phyloP scores from a whole-genome alignment of 2,329 filamentous ascomycete genomes.

The Penicillium sp. region DNA sequence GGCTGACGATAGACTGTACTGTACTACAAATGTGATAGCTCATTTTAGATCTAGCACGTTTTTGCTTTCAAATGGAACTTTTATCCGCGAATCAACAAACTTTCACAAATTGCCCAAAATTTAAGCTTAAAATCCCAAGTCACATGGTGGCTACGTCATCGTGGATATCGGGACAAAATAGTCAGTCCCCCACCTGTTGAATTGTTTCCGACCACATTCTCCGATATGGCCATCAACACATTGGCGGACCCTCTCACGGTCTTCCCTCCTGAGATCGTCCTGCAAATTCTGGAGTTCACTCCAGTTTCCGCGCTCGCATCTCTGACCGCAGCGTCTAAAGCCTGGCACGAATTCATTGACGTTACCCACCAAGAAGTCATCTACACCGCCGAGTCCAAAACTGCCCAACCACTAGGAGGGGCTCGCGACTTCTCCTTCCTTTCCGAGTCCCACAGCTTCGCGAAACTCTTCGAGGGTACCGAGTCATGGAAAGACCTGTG shows the following conservation, averaged over 20 bases:
- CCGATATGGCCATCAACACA: constrained; percentile 20
- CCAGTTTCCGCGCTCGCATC: constrained; percentile 37
- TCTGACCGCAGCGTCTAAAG: constrained; percentile 36
- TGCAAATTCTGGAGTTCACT: constrained; percentile 44
- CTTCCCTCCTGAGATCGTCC: constrained; percentile 44
- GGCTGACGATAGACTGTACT: too few relatives aligned
- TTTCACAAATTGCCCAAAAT: background rate
- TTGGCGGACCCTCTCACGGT: constrained; percentile 30
- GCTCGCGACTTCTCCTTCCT: constrained; percentile 36
- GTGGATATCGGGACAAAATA: constrained; percentile 12
- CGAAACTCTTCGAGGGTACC: constrained; percentile 36
- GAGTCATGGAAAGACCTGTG: constrained; percentile 50
- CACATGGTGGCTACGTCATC: background rate
- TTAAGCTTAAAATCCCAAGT: background rate
- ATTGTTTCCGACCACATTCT: constrained; percentile 4
- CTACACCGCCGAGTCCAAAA: constrained; percentile 40
- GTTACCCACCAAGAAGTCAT: constrained; percentile 46
- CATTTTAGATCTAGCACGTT: too few relatives aligned
- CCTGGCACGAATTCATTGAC: constrained; percentile 48
- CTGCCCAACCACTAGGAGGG: constrained; percentile 24
- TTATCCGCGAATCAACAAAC: background rate
- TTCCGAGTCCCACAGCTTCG: constrained; percentile 29
- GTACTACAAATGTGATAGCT: too few relatives aligned
- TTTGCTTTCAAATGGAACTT: too few relatives aligned
- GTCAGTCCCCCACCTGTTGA: constrained; percentile 1